Percentiles rank a stretch among this genome's conserved stretches.
These are phyloP conservation scores for Leishmania tropica DNA, from an alignment of 208 protist genomes.

Conservation along the genomic window DNA sequence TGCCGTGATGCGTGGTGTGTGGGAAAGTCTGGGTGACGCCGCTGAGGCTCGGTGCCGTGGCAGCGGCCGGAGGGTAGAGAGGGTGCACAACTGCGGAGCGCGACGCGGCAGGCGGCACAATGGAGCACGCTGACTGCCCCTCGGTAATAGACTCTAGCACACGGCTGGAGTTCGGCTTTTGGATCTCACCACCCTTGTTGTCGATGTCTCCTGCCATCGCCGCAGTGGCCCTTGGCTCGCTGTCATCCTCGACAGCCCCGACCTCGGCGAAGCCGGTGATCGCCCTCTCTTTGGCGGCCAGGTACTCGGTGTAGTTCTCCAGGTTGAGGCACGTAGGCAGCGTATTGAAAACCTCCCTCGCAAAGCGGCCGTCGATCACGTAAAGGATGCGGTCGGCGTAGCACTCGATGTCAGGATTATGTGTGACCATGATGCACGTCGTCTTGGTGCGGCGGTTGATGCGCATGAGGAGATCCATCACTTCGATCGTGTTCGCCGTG, in stretches of 20 bases:
- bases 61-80: not conserved
- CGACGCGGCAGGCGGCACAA: not conserved
- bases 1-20: not conserved
- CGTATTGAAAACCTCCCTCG: constrained; percentile 89
- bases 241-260: not conserved
- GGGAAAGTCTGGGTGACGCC: not conserved
- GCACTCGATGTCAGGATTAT: constrained; percentile 98
- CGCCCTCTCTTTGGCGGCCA: constrained; percentile 55
- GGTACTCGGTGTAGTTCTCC: constrained; percentile 78
- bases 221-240: not conserved
- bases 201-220: not conserved
- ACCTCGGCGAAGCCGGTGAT: constrained; percentile 17
- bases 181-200: not conserved
- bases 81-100: not conserved
- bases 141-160: too few relatives aligned
- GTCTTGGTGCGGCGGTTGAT: constrained; percentile 93
- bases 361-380: constrained; percentile 92
- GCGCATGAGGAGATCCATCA: constrained; percentile 97
- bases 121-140: not conserved
- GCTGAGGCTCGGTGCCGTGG: not conserved
- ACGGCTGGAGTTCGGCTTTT: too few relatives aligned
- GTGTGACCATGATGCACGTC: constrained; percentile 98
- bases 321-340: constrained; percentile 76
- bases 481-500: constrained; percentile 95
- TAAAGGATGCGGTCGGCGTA: constrained; percentile 97